Evolutionary conservation across 306 rosid genomes (phyloP).

Genomic region (Biancaea sappan): DNA sequence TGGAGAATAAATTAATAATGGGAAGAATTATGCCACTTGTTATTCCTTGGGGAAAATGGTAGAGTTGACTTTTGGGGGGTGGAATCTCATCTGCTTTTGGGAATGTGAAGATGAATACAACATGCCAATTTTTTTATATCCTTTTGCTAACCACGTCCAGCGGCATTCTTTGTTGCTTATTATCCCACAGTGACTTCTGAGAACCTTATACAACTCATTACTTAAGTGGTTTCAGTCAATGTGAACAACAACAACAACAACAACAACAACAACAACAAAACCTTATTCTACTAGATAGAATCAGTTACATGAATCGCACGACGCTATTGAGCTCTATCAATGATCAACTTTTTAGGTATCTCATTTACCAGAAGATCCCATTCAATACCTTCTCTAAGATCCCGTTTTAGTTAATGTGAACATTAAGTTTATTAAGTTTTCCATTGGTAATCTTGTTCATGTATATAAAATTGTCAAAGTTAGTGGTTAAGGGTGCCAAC

Average conservation of each 20-base stretch:
- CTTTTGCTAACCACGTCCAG: not conserved
- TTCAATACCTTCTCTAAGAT: too few species aligned
- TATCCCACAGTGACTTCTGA: not conserved
- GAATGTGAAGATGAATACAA: not conserved
- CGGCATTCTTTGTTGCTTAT: not conserved
- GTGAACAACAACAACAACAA: too few species aligned
- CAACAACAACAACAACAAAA: too few species aligned
- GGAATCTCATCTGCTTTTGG: not conserved
- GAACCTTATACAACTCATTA: not conserved
- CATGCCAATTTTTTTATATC: not conserved
- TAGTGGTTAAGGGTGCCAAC: not conserved
- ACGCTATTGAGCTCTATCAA: too few species aligned
- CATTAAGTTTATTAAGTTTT: not conserved
- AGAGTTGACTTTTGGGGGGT: not conserved
- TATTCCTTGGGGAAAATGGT: not conserved
- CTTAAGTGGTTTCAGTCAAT: not conserved
- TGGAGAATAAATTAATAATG: not conserved
- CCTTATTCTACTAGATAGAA: too few species aligned
- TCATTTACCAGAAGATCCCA: too few species aligned
- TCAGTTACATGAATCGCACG: too few species aligned
- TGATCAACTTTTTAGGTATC: too few species aligned
- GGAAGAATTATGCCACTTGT: not conserved
- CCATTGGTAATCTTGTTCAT: slow-evolving; percentile 17
- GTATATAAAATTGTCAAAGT: slow-evolving; percentile 4
- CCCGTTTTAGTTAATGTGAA: too few species aligned